Base-by-base conservation (phyloP, 805 yeast genomes). In the Phaffomyces opuntiae region DNA sequence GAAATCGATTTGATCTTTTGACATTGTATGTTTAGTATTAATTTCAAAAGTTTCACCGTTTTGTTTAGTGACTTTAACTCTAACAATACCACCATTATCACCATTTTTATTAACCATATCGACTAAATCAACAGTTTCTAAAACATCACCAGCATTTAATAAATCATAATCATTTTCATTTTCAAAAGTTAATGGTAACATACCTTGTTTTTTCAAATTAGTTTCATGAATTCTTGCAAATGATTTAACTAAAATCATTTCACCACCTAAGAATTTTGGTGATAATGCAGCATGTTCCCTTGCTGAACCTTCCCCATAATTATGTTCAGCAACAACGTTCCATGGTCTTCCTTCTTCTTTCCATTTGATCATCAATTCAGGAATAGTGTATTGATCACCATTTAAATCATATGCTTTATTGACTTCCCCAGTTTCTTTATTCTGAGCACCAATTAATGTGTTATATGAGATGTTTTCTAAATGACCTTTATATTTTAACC, bases 151-250 rank as follows among this genome's bases (percentile, higher is more conserved):
- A 33, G 90, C 73, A 43, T 78, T 66, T 48, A 93, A 71, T 60
- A 63, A 75, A 66, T 93, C 97, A 64, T 91, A 93, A 62, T 93
- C 99, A 33, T 75, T 69, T 63, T 89, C 96, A 62, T 91, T 69
- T 35, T 88, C 96, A 67, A 93, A 93, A 25, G 95, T 87, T 62
- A 93, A 71, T 33, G 99, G 99, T 61, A 91, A 75, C 85, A 91
- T 81, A 66, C 99, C 99, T 74, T 93, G 99, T 69, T 93, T 93
- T 76, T 91, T 93, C 70, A 91, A 79, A 69, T 91, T 91, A 33
- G 99, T 91, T 73, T 91, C 99, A 69, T 91, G 99, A 60, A 91
- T 91, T 75, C 99, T 84, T 33, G 99, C 99, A 70, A 91, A 91
- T 9, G 97, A 90, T 68, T 90, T 91, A 57, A 87, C 95, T 51